Base-by-base conservation (phyloP, 1,284 basidiomycete genomes). In the Cutaneotrichosporon spelunceum region DNA sequence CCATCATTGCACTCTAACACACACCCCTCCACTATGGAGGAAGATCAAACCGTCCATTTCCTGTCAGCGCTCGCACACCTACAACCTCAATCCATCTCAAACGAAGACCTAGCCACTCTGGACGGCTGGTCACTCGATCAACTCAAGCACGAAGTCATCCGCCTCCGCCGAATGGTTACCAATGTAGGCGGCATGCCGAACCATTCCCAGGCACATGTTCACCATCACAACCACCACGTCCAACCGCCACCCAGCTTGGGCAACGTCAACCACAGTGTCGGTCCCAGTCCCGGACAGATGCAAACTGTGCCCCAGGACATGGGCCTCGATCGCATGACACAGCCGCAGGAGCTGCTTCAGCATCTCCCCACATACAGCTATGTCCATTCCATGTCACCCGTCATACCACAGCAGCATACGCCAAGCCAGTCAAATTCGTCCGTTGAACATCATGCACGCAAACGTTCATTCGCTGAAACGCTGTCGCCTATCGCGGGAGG, bases 121-220 rank as follows among this genome's bases (percentile, higher is more conserved):
- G 64, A 66, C 45, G 64, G 64, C 16, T 73, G 72, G 72, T 63
- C 66, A 13, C 42, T 54, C 4, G 70, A 68, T 23, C 67, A 70
- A 47, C 65, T 73, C 9, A 68, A 68, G 54, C 60, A 61, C 14
- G 71, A 73, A 53, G 67, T 73, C n/a, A 36, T 73, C 13, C 64
- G 66, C 14, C 61, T 73, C 8, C 70, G 71, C 19, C 60, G 65
- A 23, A 60, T 57, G 5, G 48, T 67, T 0, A 24, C 24, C 33
- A 36, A 34, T 19, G 48, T 44, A 21, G 26, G 29, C 14, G 49
- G 56, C n/a, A 34, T 39, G 42, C 53, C 53, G n/a, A 33, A 36
- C 47, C 56, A 50, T 24, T 4, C 11, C 19, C 56, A 57, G 33
- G 27, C 30, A 21, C 53, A 47, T 8, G 26, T 13, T 24, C 54